Evolutionary conservation across 2,329 filamentous ascomycete species (phyloP), one percentile per base, ranked within the genome.

Genomic region (Gaeumannomyces tritici): DNA sequence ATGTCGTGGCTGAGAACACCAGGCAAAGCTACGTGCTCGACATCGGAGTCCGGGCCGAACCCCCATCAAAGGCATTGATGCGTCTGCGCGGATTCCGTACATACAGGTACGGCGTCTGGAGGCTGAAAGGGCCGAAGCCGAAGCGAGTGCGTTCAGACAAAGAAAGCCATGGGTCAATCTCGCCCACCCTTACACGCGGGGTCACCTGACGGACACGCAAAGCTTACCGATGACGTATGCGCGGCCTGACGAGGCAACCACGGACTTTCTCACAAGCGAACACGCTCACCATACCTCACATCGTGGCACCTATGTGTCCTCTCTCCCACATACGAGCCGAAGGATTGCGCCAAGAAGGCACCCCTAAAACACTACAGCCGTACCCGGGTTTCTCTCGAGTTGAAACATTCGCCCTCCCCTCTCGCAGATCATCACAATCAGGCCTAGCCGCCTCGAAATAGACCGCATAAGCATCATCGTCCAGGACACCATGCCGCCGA

Each of bases 401-500:
- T 51, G 42, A 51, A 51, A 51, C 42, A 51, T 51, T 24, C 8
- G 9, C 21, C 24, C 42, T 11, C 18, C 42, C 24, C 7, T 21
- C 42, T 51, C 42, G 42, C 1, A 21, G n/a, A 51, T 51, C 42
- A 51, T 51, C 24, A 21, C 42, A 24, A 51, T 24, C 42, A n/a
- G 42, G 21, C 21, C 42, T 21, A 51, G 21, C 42, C 42, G 4
- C 42, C 42, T 51, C 42, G 2, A 51, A 51, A 51, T 51, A 51
- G 42, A 24, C 42, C 42, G 42, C 42, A 51, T 51, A 51, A 51
- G 21, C 18, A 51, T 24, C 18, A 51, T 51, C 42, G n/a, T 21
- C 42, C 18, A 24, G n/a, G 3, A 51, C 69, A 75, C 58, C n/a
- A 87, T 87, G 84, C 78, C 84, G 59, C 79, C 83, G n/a, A 80